Evolutionary conservation across 768 basidiomycete species (phyloP), one percentile per base, ranked within the genome.

Genomic region (Pilatotrama ljubarskyi): DNA sequence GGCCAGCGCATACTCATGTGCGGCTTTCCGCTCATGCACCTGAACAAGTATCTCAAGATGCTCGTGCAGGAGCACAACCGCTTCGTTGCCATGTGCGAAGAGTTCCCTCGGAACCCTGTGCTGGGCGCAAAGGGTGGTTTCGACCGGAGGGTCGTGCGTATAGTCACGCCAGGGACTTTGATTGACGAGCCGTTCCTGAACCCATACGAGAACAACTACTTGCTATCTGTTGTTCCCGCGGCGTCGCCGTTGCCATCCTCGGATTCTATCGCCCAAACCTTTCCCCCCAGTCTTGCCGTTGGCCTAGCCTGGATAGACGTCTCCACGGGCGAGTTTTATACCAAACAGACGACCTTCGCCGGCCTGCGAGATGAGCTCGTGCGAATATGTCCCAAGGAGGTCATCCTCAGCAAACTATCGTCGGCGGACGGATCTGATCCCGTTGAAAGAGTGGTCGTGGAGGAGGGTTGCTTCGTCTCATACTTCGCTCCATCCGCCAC

Each of bases 231-330:
- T 38, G 74, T 70, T 25, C 36, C 74, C 35, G 46, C 67, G 17
- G 26, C 36, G 36, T 26, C 32, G 35, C n/a, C 51, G 11, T 1
- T 11, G 32, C 51, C 35, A 2, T 7, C 32, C 14, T 25, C 40
- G 2, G 42, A 24, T 4, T 13, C 17, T 22, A 44, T 29, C 51
- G 29, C 26, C 2, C 2, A 25, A 8, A 32, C 41, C 1, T 37
- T 40, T 8, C 55, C 40, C 15, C 29, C 35, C 49, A 57, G 7
- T 51, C 13, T 38, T 40, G 58, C 25, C 15, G 59, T 85, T n/a
- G 93, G 92, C 1, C 76, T 98, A 40, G 94, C 95, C 6, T 98
- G 95, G 88, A 93, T 92, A 24, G 95, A 98, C 69, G 84, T 97
- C 17, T 95, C 95, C 14, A 97, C 95, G 0, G 93, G 93, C 60